A percentile compares a stretch with the other conserved stretches of the same genome.
Conservation (phyloP, 768 basidiomycete species). For the Trametes villosa region DNA sequence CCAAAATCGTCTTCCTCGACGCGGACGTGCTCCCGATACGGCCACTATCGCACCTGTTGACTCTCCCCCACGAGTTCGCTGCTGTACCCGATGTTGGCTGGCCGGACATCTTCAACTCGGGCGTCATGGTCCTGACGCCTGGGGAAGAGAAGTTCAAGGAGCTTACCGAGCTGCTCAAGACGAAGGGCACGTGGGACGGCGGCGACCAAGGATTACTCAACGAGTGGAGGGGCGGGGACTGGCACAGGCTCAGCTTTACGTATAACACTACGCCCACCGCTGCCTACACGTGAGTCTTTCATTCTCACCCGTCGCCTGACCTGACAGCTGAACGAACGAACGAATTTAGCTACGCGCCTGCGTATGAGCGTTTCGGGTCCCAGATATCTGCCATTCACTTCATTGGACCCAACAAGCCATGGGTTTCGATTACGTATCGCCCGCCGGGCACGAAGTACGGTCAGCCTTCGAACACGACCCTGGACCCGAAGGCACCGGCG, state of each 20-base stretch:
- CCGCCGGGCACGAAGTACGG: constrained; percentile 53
- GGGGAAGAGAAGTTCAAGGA: constrained; percentile 82
- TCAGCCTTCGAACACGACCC: constrained; percentile 31
- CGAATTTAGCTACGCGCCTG: constrained; percentile 83
- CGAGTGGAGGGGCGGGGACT: constrained; percentile 86
- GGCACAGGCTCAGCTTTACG: constrained; percentile 95
- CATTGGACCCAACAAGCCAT: constrained; percentile 96
- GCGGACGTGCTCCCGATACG: constrained; percentile 89
- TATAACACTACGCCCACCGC: constrained; percentile 99
- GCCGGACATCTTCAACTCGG: constrained; percentile 99
- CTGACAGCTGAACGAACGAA: neutral
- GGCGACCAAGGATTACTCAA: constrained; percentile 99
- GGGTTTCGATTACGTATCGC: constrained; percentile 76
- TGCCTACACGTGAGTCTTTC: constrained; percentile 82
- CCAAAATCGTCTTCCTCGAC: constrained; percentile 89
- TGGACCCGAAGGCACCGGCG: constrained; percentile 34
- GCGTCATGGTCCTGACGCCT: constrained; percentile 87
- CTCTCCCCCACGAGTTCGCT: constrained; percentile 79
- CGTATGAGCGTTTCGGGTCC: constrained; percentile 91
- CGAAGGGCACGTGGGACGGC: constrained; percentile 93
- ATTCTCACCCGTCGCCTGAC: constrained; percentile 8
- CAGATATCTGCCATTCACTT: constrained; percentile 90
- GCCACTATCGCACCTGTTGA: constrained; percentile 92
- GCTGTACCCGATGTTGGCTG: constrained; percentile 97
- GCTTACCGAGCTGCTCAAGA: constrained; percentile 68